Percentiles rank a stretch among this genome's conserved stretches.
These are phyloP conservation scores for Dioszegia aurantiaca DNA, from an alignment of 768 basidiomycete genomes.

Conservation along the genomic window DNA sequence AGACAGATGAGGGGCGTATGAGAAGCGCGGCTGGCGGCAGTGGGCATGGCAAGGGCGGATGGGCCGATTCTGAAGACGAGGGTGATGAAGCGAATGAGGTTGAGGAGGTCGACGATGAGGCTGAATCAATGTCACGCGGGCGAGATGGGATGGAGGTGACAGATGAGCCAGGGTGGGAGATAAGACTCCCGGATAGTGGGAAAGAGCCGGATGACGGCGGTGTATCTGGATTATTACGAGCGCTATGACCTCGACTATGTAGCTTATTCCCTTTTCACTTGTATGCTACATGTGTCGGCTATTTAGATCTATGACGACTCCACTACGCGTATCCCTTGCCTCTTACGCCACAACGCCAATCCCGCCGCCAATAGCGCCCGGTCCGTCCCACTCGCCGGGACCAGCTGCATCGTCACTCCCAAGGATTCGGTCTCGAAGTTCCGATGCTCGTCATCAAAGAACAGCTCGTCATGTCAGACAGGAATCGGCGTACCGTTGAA, in stretches of 20 bases:
- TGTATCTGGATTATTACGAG: conserved; percentile 6
- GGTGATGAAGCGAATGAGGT: not conserved
- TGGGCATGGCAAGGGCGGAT: not conserved
- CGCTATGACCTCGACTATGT: not conserved
- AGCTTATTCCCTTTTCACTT: no score
- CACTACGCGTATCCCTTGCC: conserved; percentile 40
- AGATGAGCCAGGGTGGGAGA: not conserved
- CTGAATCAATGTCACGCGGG: not conserved
- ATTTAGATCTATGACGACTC: no score
- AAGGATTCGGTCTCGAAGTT: conserved; percentile 62
- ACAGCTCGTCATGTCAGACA: conserved; percentile 54
- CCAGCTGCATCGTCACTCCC: conserved; percentile 77
- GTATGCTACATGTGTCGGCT: no score
- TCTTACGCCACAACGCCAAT: conserved; percentile 65
- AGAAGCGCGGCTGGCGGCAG: not conserved
- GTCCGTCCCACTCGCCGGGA: conserved; percentile 61
- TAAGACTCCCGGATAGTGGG: not conserved
- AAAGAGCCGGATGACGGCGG: conserved; percentile 1
- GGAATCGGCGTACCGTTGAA: not conserved
- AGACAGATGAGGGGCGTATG: conserved; percentile 30
- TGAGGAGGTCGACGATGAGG: conserved; percentile 1
- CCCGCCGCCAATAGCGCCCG: conserved; percentile 68
- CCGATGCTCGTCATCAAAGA: conserved; percentile 70
- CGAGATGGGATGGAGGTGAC: not conserved
- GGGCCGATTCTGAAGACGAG: conserved; percentile 5